These are phyloP conservation scores for Huiozyma naganishii DNA, from an alignment of 805 yeast species.

Conservation along the genomic window DNA sequence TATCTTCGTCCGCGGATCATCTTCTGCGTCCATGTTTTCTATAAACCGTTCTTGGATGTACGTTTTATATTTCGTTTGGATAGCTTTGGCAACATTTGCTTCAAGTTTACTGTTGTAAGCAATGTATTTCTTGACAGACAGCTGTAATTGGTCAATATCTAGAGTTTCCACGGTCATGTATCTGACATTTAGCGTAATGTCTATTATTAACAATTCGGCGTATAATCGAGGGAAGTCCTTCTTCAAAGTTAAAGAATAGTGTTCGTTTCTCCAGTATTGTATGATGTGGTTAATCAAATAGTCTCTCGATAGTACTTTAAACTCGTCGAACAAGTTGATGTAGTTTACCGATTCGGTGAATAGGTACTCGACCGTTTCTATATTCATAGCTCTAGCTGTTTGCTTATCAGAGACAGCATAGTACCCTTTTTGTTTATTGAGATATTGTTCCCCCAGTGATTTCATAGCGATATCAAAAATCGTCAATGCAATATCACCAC, in stretches of 20 bases:
- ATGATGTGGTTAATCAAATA: constrained; percentile 59
- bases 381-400: constrained; percentile 23
- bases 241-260: constrained; percentile 25
- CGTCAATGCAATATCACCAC: constrained; percentile 62
- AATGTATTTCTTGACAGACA: constrained; percentile 58
- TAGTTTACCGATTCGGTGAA: constrained; percentile 36
- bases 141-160: constrained; percentile 49
- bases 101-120: constrained; percentile 43
- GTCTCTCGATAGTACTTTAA: constrained; percentile 55
- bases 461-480: constrained; percentile 59
- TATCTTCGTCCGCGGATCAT: constrained; percentile 23
- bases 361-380: constrained; percentile 22
- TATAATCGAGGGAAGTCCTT: constrained; percentile 26
- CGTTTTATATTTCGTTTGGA: constrained; percentile 29
- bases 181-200: constrained; percentile 60
- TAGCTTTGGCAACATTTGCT: constrained; percentile 23
- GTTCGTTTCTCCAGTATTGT: constrained; percentile 37
- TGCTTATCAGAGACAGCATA: constrained; percentile 25
- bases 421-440: constrained; percentile 26
- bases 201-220: constrained; percentile 35
- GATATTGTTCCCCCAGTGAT: constrained; percentile 28
- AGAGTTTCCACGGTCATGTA: constrained; percentile 31
- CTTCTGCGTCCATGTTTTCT: constrained; percentile 12
- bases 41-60: constrained; percentile 28
- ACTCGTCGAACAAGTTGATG: constrained; percentile 54